Evolutionary conservation across 352 stramenopile genomes (phyloP).

Genomic region (Phytophthora sp.): DNA sequence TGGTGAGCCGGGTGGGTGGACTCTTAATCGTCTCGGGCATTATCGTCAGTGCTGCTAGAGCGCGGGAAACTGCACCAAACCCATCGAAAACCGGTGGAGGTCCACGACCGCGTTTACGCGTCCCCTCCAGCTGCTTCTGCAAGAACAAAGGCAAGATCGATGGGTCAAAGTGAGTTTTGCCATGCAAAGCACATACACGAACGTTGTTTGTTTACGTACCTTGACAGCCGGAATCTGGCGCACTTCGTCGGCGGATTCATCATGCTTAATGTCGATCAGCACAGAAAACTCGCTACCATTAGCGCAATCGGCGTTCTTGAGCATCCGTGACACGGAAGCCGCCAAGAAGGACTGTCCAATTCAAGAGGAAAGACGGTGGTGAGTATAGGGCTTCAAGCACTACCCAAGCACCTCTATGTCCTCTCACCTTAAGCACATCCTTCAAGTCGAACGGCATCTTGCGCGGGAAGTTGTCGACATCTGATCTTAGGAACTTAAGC

Average conservation of each 20-base stretch:
- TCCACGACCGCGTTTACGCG: slow-evolving; percentile 71
- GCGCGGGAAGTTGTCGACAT: slow-evolving; percentile 41
- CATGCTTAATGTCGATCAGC: slow-evolving; percentile 71
- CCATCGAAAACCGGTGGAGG: slow-evolving; percentile 70
- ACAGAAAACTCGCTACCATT: slow-evolving; percentile 72
- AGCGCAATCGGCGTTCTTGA: slow-evolving; percentile 58
- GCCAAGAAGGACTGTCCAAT: slow-evolving; percentile 49
- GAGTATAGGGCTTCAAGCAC: slow-evolving; percentile 1
- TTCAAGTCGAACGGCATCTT: slow-evolving; percentile 70
- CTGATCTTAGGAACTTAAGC: slow-evolving; percentile 56
- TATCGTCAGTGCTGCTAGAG: slow-evolving; percentile 49
- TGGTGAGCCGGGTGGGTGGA: slow-evolving; percentile 51
- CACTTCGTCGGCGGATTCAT: slow-evolving; percentile 72
- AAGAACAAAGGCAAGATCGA: not conserved
- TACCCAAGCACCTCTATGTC: not conserved
- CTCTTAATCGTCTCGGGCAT: slow-evolving; percentile 67
- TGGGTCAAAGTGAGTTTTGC: not conserved
- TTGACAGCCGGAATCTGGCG: slow-evolving; percentile 81
- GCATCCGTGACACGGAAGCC: slow-evolving; percentile 47
- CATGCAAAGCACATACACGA: not conserved
- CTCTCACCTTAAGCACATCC: slow-evolving; percentile 74
- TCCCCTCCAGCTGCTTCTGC: slow-evolving; percentile 68
- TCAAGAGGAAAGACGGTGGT: slow-evolving; percentile 4
- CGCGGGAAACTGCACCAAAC: slow-evolving; percentile 79
- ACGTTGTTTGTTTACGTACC: slow-evolving; percentile 28